These are phyloP conservation scores for Globomyces sp. DNA, from an alignment of 371 early-diverging fungal species.

Conservation along the genomic window DNA sequence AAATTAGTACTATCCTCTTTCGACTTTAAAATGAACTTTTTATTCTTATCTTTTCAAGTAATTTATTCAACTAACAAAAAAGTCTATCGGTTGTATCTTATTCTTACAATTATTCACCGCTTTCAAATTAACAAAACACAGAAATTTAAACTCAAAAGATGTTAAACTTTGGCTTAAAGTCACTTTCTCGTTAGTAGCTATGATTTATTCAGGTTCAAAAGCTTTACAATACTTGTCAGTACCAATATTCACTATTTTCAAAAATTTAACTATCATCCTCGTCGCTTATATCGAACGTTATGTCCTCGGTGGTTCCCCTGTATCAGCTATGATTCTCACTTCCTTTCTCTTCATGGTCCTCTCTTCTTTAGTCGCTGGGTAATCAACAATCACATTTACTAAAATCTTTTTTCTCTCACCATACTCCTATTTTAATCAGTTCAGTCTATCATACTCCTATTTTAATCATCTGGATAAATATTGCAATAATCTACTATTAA, in stretches of 20 bases:
- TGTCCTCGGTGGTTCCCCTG: conserved; percentile 73
- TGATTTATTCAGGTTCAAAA: conserved; percentile 98
- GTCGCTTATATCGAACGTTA: conserved; percentile 92
- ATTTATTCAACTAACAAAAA: conserved; percentile 10
- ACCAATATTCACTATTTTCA: conserved; percentile 97
- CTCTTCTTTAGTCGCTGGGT: conserved; percentile 91
- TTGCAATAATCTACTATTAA: too few species aligned
- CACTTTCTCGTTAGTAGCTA: conserved; percentile 80
- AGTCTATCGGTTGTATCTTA: conserved; percentile 35
- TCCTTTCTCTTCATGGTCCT: conserved; percentile 91
- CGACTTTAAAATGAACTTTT: conserved; percentile 86
- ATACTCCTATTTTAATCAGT: too few species aligned
- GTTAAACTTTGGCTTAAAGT: conserved; percentile 85
- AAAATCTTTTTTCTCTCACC: too few species aligned
- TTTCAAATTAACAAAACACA: conserved; percentile 47
- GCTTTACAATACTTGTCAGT: conserved; percentile 89
- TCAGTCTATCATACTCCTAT: too few species aligned
- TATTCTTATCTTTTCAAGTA: conserved; percentile 86
- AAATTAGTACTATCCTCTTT: conserved; percentile 88
- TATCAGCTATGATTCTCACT: conserved; percentile 74
- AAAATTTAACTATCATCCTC: conserved; percentile 97
- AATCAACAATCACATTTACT: too few species aligned
- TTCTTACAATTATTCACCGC: conserved; percentile 39
- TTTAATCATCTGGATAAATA: too few species aligned
- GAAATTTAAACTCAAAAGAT: conserved; percentile 59